phyloP scores from a whole-genome alignment of 1,139 yeast species.

The Kodamaea plutei region DNA sequence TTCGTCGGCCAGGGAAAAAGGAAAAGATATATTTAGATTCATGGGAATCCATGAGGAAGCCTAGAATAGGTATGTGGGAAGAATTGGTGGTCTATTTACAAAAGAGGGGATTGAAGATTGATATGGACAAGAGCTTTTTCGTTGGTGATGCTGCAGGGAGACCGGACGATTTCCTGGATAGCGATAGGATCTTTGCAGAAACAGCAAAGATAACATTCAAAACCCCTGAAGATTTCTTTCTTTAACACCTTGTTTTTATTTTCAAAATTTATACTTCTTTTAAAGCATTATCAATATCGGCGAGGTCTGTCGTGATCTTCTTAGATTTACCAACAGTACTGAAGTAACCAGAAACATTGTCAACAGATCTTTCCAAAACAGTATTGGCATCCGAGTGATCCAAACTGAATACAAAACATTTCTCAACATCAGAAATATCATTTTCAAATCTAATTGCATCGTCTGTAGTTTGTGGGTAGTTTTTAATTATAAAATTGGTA shows the following conservation, averaged over 20 bases:
- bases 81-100: slow-evolving; percentile 39
- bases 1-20: slow-evolving; percentile 43
- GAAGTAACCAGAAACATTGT: slow-evolving; percentile 53
- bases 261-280: too few relatives aligned
- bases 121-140: slow-evolving; percentile 48
- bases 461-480: slow-evolving; percentile 55
- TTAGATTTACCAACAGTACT: slow-evolving; percentile 55
- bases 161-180: slow-evolving; percentile 66
- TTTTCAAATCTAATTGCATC: slow-evolving; percentile 64
- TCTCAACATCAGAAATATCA: slow-evolving; percentile 45
- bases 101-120: slow-evolving; percentile 21
- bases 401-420: slow-evolving; percentile 33
- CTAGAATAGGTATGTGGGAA: slow-evolving; percentile 68
- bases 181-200: slow-evolving; percentile 67
- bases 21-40: slow-evolving; percentile 25
- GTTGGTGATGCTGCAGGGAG: slow-evolving; percentile 99
- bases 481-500: slow-evolving; percentile 43
- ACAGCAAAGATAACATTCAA: slow-evolving; percentile 49
- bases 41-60: slow-evolving; percentile 61
- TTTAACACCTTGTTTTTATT: too few relatives aligned
- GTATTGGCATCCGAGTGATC: slow-evolving; percentile 14
- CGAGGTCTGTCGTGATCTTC: too few relatives aligned
- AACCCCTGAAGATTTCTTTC: slow-evolving; percentile 69
- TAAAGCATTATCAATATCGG: too few relatives aligned
- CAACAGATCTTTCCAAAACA: slow-evolving; percentile 23